phyloP scores from a whole-genome alignment of 257 asterid genomes.

The Apocynum venetum region DNA sequence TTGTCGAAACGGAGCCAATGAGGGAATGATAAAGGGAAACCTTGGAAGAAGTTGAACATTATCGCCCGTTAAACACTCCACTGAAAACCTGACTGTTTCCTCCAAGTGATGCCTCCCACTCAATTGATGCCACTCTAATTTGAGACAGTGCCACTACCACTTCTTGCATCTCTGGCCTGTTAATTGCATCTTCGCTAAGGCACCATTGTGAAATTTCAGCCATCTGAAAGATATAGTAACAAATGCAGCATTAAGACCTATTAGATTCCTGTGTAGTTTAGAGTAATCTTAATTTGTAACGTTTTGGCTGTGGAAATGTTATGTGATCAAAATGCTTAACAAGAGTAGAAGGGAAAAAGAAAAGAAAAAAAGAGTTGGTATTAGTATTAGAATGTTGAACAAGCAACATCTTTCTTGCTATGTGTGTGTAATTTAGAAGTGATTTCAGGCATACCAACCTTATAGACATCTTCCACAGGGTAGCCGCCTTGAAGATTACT shows the following conservation, averaged over 20 bases:
- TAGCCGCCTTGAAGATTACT: constrained; percentile 51
- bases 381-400: background rate
- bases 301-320: too few relatives aligned
- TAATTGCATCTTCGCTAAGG: constrained; percentile 63
- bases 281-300: background rate
- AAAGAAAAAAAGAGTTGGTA: background rate
- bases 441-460: constrained; percentile 33
- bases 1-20: background rate
- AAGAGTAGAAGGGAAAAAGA: too few relatives aligned
- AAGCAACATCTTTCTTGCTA: background rate
- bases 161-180: constrained; percentile 79
- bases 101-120: constrained; percentile 91
- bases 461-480: constrained; percentile 60
- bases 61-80: constrained; percentile 64
- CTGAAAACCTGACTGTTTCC: constrained; percentile 77
- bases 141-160: constrained; percentile 59
- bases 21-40: background rate
- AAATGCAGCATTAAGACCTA: background rate
- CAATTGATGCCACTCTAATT: constrained; percentile 57
- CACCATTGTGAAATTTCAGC: constrained; percentile 77
- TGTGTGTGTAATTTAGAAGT: background rate
- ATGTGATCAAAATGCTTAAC: background rate
- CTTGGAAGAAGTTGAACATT: constrained; percentile 15
- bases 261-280: background rate
- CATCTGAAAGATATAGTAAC: constrained; percentile 40